Conservation (phyloP, 1,139 yeast species). For the Candida tetrigidarum region DNA sequence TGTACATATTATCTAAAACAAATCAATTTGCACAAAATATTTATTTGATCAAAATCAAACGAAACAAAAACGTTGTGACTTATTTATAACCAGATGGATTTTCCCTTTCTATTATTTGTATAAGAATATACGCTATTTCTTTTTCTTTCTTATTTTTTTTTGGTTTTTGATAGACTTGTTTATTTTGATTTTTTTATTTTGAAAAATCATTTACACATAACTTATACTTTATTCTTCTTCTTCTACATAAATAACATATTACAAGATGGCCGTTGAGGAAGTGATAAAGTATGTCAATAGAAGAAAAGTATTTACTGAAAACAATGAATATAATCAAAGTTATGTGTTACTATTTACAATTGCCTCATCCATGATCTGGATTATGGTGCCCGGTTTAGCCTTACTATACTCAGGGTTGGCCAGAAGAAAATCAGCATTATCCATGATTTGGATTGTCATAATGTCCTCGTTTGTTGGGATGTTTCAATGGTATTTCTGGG, state of each 20-base stretch:
- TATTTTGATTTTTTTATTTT: no score
- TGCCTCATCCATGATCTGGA: slow-evolving; percentile 78
- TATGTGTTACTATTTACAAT: slow-evolving; percentile 49
- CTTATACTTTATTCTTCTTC: neutral
- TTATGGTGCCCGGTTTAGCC: slow-evolving; percentile 96
- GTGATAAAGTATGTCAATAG: slow-evolving; percentile 20
- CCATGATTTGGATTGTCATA: slow-evolving; percentile 82
- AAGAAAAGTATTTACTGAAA: slow-evolving; percentile 42
- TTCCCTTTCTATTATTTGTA: neutral
- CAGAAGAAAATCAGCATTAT: slow-evolving; percentile 86
- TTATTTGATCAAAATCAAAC: neutral
- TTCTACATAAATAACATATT: slow-evolving; percentile 3
- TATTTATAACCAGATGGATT: neutral
- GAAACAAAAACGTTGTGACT: neutral
- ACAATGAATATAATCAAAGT: slow-evolving; percentile 46
- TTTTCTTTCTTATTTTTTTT: neutral
- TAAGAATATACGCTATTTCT: slow-evolving; percentile 1
- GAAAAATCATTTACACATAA: no score
- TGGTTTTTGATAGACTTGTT: no score
- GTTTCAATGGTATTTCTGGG: slow-evolving; percentile 98
- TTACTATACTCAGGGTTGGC: slow-evolving; percentile 93
- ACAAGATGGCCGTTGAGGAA: slow-evolving; percentile 8
- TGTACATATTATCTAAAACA: neutral
- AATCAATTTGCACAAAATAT: slow-evolving; percentile 4
- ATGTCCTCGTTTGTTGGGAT: slow-evolving; percentile 80